Conservation (phyloP, 148 eudicot genomes). For the Persicaria maculosa region DNA sequence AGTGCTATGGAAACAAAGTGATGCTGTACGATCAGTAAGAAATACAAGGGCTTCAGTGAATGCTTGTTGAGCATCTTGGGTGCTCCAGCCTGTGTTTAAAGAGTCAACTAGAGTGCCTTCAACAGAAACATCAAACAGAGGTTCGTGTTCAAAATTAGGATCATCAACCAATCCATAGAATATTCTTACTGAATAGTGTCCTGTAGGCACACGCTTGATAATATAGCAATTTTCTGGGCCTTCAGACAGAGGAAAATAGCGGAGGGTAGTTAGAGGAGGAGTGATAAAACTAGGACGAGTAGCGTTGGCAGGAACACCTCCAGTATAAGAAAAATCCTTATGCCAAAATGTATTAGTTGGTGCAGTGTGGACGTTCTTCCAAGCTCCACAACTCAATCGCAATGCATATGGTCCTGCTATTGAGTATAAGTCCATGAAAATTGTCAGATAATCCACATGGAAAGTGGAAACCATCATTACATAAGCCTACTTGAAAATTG, state of each 20-base stretch:
- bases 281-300: slow-evolving; percentile 80
- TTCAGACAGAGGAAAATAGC: slow-evolving; percentile 81
- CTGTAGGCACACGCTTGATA: slow-evolving; percentile 60
- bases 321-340: slow-evolving; percentile 86
- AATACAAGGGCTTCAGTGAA: slow-evolving; percentile 75
- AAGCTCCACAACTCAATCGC: slow-evolving; percentile 94
- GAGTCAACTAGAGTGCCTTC: slow-evolving; percentile 79
- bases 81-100: slow-evolving; percentile 80
- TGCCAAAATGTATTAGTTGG: slow-evolving; percentile 86
- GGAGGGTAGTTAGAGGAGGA: slow-evolving; percentile 66
- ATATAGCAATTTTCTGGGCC: slow-evolving; percentile 94
- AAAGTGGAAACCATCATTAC: not conserved
- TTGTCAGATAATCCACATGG: not conserved
- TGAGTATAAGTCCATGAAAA: not conserved
- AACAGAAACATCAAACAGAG: slow-evolving; percentile 84
- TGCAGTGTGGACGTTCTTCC: slow-evolving; percentile 43
- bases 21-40: slow-evolving; percentile 57
- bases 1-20: slow-evolving; percentile 94
- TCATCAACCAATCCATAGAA: slow-evolving; percentile 67
- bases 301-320: slow-evolving; percentile 76
- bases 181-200: slow-evolving; percentile 73
- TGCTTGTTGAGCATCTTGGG: slow-evolving; percentile 61
- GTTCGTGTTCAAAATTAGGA: slow-evolving; percentile 81
- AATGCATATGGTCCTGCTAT: slow-evolving; percentile 74
- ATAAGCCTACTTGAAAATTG: not conserved